Conservation (phyloP, 495 filamentous ascomycete species). For the Podospora pseudopauciseta region DNA sequence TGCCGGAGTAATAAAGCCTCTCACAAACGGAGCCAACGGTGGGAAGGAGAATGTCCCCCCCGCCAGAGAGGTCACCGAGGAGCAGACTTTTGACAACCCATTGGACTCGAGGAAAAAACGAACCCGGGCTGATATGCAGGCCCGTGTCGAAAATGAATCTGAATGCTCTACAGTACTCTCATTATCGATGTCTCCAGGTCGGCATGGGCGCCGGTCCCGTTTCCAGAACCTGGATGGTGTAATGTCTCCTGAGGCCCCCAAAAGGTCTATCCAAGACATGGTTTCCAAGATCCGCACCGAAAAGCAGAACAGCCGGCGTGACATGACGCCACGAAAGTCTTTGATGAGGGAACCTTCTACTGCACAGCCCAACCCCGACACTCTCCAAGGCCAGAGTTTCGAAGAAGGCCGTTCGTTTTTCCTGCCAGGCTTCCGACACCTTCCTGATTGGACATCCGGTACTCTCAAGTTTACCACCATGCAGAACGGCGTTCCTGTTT, state of each 20-base stretch:
- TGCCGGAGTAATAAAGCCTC: slow-evolving; percentile 16
- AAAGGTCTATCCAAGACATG: slow-evolving; percentile 33
- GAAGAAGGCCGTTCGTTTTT: slow-evolving; percentile 42
- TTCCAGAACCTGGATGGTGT: slow-evolving; percentile 20
- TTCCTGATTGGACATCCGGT: slow-evolving; percentile 46
- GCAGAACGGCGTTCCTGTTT: slow-evolving; percentile 46
- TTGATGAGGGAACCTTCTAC: slow-evolving; percentile 4
- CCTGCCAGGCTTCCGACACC: slow-evolving; percentile 42
- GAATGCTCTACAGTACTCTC: slow-evolving; percentile 42
- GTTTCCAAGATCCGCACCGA: slow-evolving; percentile 32
- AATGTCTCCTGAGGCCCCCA: slow-evolving; percentile 21
- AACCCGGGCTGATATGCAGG: slow-evolving; percentile 41
- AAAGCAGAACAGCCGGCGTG: slow-evolving; percentile 23
- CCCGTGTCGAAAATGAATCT: slow-evolving; percentile 43
- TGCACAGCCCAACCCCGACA: slow-evolving; percentile 7
- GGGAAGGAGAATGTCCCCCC: slow-evolving; percentile 44
- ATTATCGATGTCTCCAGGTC: slow-evolving; percentile 20
- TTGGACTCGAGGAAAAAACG: slow-evolving; percentile 30
- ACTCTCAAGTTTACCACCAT: slow-evolving; percentile 42
- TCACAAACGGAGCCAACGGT: slow-evolving; percentile 12
- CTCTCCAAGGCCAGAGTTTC: slow-evolving; percentile 7
- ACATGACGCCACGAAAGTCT: slow-evolving; percentile 25
- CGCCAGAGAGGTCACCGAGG: slow-evolving; percentile 18
- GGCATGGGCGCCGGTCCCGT: slow-evolving; percentile 26
- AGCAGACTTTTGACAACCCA: slow-evolving; percentile 28